Conservation (phyloP, 139 green algal genomes). For the Edaphochlamys debaryana region DNA sequence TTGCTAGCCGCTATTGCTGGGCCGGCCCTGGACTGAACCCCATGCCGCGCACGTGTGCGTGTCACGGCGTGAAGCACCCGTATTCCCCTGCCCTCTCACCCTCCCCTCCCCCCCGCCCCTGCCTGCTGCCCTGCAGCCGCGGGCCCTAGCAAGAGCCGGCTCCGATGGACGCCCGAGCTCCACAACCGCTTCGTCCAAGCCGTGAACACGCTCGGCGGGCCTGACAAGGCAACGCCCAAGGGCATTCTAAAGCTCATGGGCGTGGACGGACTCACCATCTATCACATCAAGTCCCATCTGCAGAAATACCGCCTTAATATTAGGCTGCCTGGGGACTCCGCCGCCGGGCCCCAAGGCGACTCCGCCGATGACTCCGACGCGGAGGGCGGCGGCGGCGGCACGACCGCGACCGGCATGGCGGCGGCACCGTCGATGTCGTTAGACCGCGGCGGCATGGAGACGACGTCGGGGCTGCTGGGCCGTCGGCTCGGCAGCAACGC, state of each 20-base stretch:
- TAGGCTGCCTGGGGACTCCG: slow-evolving; percentile 64
- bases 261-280: slow-evolving; percentile 86
- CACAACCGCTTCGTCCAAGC: slow-evolving; percentile 62
- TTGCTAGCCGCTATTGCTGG: no score
- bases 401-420: no score
- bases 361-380: not conserved
- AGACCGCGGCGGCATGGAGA: slow-evolving; percentile 6
- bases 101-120: no score
- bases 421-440: not conserved
- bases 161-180: slow-evolving; percentile 77
- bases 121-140: not conserved
- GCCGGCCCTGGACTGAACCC: no score
- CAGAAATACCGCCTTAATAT: slow-evolving; percentile 94
- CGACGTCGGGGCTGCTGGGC: not conserved
- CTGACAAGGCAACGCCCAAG: slow-evolving; percentile 74
- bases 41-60: no score
- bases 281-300: slow-evolving; percentile 92
- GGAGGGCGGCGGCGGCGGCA: slow-evolving; percentile 7
- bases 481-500: not conserved
- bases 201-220: slow-evolving; percentile 65
- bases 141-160: slow-evolving; percentile 49
- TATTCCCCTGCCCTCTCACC: no score
- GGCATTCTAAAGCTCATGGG: slow-evolving; percentile 76
- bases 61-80: no score
- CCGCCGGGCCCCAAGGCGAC: not conserved